phyloP scores from a whole-genome alignment of 106 monocot genomes.

The Phalaenopsis equestris region DNA sequence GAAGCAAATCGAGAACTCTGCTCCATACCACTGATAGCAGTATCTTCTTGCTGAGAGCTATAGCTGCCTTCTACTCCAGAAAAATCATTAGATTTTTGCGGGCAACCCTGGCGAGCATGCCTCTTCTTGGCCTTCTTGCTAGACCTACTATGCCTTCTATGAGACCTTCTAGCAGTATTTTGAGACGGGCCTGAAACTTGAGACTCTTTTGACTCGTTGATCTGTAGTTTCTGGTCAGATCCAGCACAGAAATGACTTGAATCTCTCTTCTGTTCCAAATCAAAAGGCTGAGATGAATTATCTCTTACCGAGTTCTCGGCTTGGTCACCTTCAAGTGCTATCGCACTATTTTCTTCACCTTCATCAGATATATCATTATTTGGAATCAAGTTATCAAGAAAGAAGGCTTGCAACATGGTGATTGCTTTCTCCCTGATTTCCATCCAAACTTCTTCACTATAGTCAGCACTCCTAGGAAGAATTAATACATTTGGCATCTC shows the following conservation, averaged over 20 bases:
- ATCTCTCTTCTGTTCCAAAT: slow-evolving; percentile 32
- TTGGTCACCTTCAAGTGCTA: slow-evolving; percentile 45
- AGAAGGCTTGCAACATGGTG: slow-evolving; percentile 66
- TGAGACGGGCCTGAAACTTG: slow-evolving; percentile 50
- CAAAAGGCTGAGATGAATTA: slow-evolving; percentile 23
- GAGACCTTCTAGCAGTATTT: slow-evolving; percentile 36
- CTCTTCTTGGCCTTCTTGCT: slow-evolving; percentile 94
- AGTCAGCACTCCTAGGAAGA: slow-evolving; percentile 93
- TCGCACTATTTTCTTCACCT: slow-evolving; percentile 46
- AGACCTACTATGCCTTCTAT: slow-evolving; percentile 66
- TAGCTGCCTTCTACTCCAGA: slow-evolving; percentile 56
- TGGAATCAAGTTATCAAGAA: slow-evolving; percentile 75
- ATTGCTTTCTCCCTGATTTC: slow-evolving; percentile 93
- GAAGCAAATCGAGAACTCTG: slow-evolving; percentile 88
- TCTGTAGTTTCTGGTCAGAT: slow-evolving; percentile 29
- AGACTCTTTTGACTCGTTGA: slow-evolving; percentile 35
- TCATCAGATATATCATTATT: slow-evolving; percentile 73
- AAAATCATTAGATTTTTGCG: slow-evolving; percentile 56
- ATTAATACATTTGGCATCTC: slow-evolving; percentile 99
- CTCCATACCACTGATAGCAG: slow-evolving; percentile 55
- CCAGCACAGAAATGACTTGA: slow-evolving; percentile 35
- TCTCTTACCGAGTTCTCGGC: slow-evolving; percentile 37
- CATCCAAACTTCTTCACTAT: slow-evolving; percentile 99
- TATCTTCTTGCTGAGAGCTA: slow-evolving; percentile 58
- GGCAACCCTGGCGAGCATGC: slow-evolving; percentile 66